Evolutionary conservation across 1,284 basidiomycete species (phyloP).

Genomic region (Trametes sp.): DNA sequence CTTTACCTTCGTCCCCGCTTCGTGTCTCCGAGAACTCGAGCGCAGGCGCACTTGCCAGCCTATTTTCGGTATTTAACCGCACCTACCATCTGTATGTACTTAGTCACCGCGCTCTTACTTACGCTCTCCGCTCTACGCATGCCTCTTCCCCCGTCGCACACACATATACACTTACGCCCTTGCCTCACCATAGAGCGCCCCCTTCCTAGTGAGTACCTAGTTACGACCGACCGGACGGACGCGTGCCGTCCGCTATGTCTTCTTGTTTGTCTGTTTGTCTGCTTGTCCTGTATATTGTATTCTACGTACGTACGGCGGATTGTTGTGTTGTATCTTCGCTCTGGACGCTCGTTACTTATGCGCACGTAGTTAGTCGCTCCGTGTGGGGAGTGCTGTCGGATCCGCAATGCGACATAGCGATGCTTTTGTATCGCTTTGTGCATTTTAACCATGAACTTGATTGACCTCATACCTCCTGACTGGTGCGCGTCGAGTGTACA

Average conservation of each 20-base stretch:
- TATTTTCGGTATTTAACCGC: conserved; percentile 1
- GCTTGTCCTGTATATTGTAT: conserved; percentile 6
- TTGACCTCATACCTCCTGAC: no score
- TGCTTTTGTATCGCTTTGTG: no score
- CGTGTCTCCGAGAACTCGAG: not conserved
- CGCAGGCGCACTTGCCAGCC: not conserved
- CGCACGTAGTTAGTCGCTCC: not conserved
- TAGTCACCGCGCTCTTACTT: no score
- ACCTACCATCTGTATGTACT: not conserved
- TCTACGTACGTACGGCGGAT: conserved; percentile 1
- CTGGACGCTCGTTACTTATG: conserved; percentile 1
- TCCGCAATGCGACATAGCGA: not conserved
- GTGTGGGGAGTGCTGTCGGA: no score
- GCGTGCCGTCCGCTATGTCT: not conserved
- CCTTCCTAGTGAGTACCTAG: not conserved
- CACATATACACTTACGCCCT: not conserved
- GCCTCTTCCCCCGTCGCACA: not conserved
- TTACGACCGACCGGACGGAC: not conserved
- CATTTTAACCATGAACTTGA: no score
- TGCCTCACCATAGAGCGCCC: not conserved
- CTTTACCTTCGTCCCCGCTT: not conserved
- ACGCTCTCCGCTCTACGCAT: no score
- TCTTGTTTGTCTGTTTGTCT: not conserved
- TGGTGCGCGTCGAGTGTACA: no score
- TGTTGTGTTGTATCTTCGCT: not conserved